Conservation (phyloP, 148 eudicot species). For the Agrostemma githago region DNA sequence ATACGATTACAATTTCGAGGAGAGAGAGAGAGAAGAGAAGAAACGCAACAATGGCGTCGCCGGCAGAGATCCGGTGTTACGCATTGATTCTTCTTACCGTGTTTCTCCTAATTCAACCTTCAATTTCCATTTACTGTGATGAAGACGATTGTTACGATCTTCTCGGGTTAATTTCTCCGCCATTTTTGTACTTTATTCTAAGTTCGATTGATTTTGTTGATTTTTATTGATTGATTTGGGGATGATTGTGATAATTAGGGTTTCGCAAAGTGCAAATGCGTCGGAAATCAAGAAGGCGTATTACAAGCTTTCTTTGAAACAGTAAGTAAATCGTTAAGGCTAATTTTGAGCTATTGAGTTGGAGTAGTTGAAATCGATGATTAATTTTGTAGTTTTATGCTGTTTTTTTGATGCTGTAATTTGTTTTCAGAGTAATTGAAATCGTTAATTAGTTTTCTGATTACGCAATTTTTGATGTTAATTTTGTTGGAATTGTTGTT, state of each 20-base stretch:
- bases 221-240: not conserved
- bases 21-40: not conserved
- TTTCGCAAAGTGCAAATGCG: constrained; percentile 68
- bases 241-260: constrained; percentile 31
- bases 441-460: too few relatives aligned
- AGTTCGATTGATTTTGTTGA: not conserved
- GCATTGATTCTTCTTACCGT: constrained; percentile 35
- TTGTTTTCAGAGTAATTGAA: not conserved
- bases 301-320: constrained; percentile 78
- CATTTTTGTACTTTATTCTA: not conserved
- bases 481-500: not conserved
- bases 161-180: constrained; percentile 47
- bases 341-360: not conserved
- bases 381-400: not conserved
- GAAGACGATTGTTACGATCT: constrained; percentile 96
- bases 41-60: constrained; percentile 43
- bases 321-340: constrained; percentile 38
- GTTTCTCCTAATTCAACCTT: constrained; percentile 50
- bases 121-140: constrained; percentile 75
- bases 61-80: constrained; percentile 52
- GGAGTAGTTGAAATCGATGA: not conserved
- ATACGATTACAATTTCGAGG: not conserved
- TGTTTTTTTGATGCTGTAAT: not conserved
- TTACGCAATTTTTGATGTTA: not conserved
- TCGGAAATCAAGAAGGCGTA: constrained; percentile 91